These are phyloP conservation scores for Penicillium sclerotiorum DNA, from an alignment of 2,329 filamentous ascomycete genomes.

Conservation along the genomic window DNA sequence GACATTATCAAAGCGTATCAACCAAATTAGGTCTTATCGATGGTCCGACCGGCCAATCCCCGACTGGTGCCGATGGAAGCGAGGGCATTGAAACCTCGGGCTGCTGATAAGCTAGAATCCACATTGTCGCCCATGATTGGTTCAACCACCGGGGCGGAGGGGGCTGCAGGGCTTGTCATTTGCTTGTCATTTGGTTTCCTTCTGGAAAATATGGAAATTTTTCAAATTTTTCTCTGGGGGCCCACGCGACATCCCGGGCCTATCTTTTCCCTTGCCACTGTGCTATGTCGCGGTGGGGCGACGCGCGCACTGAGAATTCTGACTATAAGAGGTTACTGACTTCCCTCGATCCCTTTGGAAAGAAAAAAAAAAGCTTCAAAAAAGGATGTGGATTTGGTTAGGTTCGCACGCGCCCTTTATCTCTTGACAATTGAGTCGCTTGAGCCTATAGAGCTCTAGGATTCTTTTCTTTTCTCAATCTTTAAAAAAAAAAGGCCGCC, in stretches of 20 bases:
- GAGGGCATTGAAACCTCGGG: slow-evolving; percentile 15
- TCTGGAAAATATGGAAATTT: too few relatives aligned
- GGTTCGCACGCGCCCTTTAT: slow-evolving; percentile 6
- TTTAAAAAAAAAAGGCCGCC: neutral
- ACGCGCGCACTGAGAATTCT: slow-evolving; percentile 19
- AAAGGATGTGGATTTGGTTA: slow-evolving; percentile 23
- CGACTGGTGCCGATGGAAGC: slow-evolving; percentile 8
- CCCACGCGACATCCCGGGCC: slow-evolving; percentile 20
- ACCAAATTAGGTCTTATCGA: slow-evolving; percentile 17
- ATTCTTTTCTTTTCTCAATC: neutral
- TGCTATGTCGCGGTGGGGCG: slow-evolving; percentile 19
- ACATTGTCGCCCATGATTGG: neutral
- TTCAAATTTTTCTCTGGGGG: slow-evolving; percentile 15
- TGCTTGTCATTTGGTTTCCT: too few relatives aligned
- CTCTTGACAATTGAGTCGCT: slow-evolving; percentile 17
- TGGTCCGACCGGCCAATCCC: slow-evolving; percentile 14
- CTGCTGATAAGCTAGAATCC: slow-evolving; percentile 22
- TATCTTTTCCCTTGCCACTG: slow-evolving; percentile 20
- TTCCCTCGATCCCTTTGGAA: slow-evolving; percentile 21
- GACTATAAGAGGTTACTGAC: slow-evolving; percentile 19
- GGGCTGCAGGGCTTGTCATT: slow-evolving; percentile 22
- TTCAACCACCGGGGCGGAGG: neutral
- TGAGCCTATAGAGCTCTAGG: slow-evolving; percentile 26
- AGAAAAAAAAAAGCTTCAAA: slow-evolving; percentile 22
- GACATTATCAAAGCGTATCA: slow-evolving; percentile 11